Evolutionary conservation across 2,329 filamentous ascomycete species (phyloP), one percentile per base, ranked within the genome.

Genomic region (Helotiales sp.): DNA sequence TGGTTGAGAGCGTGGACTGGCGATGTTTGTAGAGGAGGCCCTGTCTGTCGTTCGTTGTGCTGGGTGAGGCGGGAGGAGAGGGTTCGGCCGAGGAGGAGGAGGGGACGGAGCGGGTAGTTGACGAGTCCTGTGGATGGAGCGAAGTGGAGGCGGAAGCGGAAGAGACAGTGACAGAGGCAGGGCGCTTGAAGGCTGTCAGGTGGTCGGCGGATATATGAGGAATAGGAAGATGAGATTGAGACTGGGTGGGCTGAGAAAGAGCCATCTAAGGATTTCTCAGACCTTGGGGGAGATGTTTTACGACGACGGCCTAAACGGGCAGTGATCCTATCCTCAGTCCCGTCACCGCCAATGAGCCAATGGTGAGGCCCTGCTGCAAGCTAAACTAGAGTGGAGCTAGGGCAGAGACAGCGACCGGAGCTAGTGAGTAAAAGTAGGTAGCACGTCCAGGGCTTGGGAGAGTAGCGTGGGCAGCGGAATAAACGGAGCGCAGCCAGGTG

Each of bases 1-100:
- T 65, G 42, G 63, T 63, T 1, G 65, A 66, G 10, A 58, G 60
- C 10, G 64, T 59, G 19, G 68, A 67, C 51, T 69, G 68, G 22
- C 64, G 69, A 50, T 69, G 63, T 52, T 62, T 64, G 27, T 52
- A 57, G 47, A 38, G 61, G 30, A 34, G 50, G 29, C 38, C 34
- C 48, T 30, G 52, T 25, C 42, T 59, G 29, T 54, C 55, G 22
- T 34, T 38, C 4, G 36, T 13, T 30, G 52, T 22, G 29, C 17
- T 12, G 44, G 25, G 50, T 19, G 31, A 10, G 44, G 44, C 31
- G 22, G 33, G 24, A 48, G 40, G 8, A 25, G 51, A 46, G 5
- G 51, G 17, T 29, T 52, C 33, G 48, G 30, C 15, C 33, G 22
- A 44, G 15, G 30, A 2, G 36, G 36, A 29, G 24, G 27, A 30